Evolutionary conservation across 768 basidiomycete genomes (phyloP), one percentile per base, ranked within the genome.

Genomic region (Rhizopogon vesiculosus): DNA sequence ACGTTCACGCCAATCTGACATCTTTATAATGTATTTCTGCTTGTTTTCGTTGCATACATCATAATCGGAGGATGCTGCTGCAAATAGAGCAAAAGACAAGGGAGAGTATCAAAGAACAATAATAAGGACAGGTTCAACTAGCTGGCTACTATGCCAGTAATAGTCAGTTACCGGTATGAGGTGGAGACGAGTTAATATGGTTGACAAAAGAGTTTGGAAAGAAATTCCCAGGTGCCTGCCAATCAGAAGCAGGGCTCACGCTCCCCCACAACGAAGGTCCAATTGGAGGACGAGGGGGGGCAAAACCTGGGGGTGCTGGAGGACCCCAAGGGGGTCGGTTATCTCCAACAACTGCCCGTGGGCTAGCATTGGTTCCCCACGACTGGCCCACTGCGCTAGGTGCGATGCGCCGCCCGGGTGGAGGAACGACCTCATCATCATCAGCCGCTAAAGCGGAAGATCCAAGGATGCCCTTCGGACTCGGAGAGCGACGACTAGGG

Each of bases 361-460:
- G 79, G 58, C 74, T 79, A 48, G 76, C 63, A 28, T 76, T 59
- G 40, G 61, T 71, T 3, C 76, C 75, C 83, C 84, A 85, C 2
- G 72, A 70, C 54, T 78, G 79, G 7, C 79, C 71, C 10, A 79
- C 75, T 3, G 71, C 70, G 44, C 73, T 70, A 38, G 69, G 69
- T 0, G 66, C 72, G 41, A 67, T 69, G 7, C 80, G 73, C 46
- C 82, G 68, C 39, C 80, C 72, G 7, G 77, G 76, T 16, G 78
- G 71, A 41, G 77, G 70, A 15, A 91, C 80, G 10, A 91, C 86
- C 64, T 91, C 89, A 65, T 92, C 90, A 57, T 89, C 89, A 57
- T 90, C 89, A 13, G 88, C 82, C 3, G 84, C 82, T 18, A 91
- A 77, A 18, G 90, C 89, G 5, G 86, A 86, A 13, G 89, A 91